Conservation (phyloP, 768 basidiomycete species). For the Hemileccinum rubropunctum region DNA sequence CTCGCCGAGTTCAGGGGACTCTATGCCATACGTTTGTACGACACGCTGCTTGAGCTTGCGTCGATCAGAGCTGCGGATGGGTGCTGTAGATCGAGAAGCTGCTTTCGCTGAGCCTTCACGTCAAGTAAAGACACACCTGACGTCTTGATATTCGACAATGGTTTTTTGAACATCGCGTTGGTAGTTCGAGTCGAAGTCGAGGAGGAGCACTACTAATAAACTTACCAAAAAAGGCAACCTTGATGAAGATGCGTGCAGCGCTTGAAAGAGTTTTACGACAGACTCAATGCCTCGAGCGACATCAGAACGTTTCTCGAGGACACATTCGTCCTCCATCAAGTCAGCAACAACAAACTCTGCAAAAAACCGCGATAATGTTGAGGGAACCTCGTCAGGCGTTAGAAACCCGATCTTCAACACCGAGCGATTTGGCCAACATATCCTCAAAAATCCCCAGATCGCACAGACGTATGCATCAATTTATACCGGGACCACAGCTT, state of each 20-base stretch:
- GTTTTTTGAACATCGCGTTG: slow-evolving; percentile 78
- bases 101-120: not conserved
- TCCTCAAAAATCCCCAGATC: slow-evolving; percentile 89
- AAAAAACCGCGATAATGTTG: slow-evolving; percentile 43
- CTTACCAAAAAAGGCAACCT: slow-evolving; percentile 24
- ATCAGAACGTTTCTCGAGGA: slow-evolving; percentile 65
- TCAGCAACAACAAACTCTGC: slow-evolving; percentile 21
- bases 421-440: slow-evolving; percentile 95
- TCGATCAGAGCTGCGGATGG: slow-evolving; percentile 69
- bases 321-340: slow-evolving; percentile 63
- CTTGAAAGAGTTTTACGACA: slow-evolving; percentile 22
- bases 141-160: slow-evolving; percentile 64
- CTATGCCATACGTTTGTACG: slow-evolving; percentile 42
- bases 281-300: slow-evolving; percentile 77
- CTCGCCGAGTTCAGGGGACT: slow-evolving; percentile 58
- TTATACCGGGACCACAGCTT: slow-evolving; percentile 19
- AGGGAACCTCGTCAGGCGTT: slow-evolving; percentile 39
- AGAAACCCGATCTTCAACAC: slow-evolving; percentile 95
- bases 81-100: slow-evolving; percentile 37
- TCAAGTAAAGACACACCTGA: slow-evolving; percentile 37
- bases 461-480: slow-evolving; percentile 71
- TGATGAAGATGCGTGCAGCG: too few relatives aligned
- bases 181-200: not conserved
- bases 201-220: too few relatives aligned
- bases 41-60: slow-evolving; percentile 67